Percentiles rank a stretch among this genome's conserved stretches.
Conservation (phyloP, 306 rosid species). For the Prunus fruticosa region DNA sequence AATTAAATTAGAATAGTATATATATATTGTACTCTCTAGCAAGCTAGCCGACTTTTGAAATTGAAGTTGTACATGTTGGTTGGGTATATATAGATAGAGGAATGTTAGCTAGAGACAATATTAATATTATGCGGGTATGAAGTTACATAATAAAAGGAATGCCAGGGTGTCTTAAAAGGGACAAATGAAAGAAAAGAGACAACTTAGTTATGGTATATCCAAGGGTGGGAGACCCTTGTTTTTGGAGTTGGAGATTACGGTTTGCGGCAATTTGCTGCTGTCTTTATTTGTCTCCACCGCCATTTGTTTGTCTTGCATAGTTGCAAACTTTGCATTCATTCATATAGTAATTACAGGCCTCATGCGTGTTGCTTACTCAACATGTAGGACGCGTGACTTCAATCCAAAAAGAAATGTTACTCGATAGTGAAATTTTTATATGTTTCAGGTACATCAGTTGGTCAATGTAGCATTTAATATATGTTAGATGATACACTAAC, state of each 20-base stretch:
- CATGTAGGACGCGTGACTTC: background rate
- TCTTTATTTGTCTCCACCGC: conserved; percentile 16
- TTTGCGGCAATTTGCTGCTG: background rate
- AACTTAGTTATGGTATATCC: conserved; percentile 23
- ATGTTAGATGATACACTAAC: no score
- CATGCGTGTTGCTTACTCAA: background rate
- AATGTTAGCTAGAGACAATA: background rate
- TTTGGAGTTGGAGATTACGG: conserved; percentile 10
- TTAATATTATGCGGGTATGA: background rate
- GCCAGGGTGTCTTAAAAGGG: background rate
- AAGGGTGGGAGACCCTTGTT: conserved; percentile 27
- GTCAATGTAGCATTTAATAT: no score
- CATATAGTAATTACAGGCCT: background rate
- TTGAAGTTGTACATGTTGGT: background rate
- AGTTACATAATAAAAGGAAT: background rate
- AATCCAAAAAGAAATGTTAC: background rate
- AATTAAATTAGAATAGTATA: no score
- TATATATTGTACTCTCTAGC: no score
- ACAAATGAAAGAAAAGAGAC: conserved; percentile 17
- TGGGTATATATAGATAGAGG: background rate
- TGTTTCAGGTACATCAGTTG: no score
- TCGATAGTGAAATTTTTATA: background rate
- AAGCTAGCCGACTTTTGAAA: background rate
- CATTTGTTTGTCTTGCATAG: background rate
- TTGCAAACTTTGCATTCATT: background rate